Percentiles rank a stretch among this genome's conserved stretches.
Evolutionary conservation across 2,329 filamentous ascomycete genomes (phyloP).

Genomic region (Harringtonia lauricola): DNA sequence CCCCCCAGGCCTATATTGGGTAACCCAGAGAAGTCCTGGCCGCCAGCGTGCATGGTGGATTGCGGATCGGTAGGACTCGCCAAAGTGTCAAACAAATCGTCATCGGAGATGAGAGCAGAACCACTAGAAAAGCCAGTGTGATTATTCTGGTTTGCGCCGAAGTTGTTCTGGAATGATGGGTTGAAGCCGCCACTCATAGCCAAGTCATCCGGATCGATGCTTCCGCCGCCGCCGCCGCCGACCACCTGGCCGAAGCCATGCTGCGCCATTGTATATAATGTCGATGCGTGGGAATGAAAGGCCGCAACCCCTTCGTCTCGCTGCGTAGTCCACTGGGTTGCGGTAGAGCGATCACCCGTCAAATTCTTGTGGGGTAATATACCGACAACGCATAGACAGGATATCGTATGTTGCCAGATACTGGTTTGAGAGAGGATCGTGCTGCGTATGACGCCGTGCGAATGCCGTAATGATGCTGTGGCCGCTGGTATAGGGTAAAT

Average conservation of each 20-base stretch:
- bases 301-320: no score
- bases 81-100: slow-evolving; percentile 73
- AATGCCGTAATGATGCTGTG: no score
- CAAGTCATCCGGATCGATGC: slow-evolving; percentile 78
- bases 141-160: slow-evolving; percentile 40
- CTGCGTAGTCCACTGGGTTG: no score
- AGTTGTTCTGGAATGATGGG: slow-evolving; percentile 52
- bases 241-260: slow-evolving; percentile 46
- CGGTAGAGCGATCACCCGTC: no score
- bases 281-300: no score
- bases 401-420: no score
- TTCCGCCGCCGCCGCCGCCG: slow-evolving; percentile 35
- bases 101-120: slow-evolving; percentile 72
- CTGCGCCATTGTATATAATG: slow-evolving; percentile 33
- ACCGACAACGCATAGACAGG: no score
- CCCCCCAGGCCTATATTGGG: slow-evolving; percentile 42
- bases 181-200: slow-evolving; percentile 53
- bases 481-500: no score
- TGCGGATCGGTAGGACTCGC: slow-evolving; percentile 42
- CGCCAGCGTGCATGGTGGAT: slow-evolving; percentile 37
- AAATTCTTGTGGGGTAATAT: no score
- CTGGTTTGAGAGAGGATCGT: no score
- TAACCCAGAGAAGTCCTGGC: slow-evolving; percentile 46
- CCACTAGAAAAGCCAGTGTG: slow-evolving; percentile 64
- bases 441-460: no score